Evolutionary conservation across 345 rosid species (phyloP).

Genomic region (Heritiera littoralis): DNA sequence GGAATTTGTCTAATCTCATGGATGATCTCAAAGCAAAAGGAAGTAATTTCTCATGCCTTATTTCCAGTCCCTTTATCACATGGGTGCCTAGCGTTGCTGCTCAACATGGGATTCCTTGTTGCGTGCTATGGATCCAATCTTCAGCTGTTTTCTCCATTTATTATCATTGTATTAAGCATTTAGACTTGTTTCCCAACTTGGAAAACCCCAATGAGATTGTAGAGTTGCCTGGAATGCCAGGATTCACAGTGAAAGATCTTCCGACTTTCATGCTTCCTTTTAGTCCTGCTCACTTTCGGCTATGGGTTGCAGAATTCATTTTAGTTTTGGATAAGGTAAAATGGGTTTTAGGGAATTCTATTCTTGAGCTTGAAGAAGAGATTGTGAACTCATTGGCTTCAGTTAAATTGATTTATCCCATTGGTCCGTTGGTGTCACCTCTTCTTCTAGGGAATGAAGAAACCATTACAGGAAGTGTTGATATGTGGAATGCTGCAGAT

Average conservation of each 20-base stretch:
- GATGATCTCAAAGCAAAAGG: conserved; percentile 12
- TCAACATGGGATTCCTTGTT: conserved; percentile 45
- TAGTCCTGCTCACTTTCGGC: conserved; percentile 7
- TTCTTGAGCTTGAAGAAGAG: conserved; percentile 51
- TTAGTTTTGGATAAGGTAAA: conserved; percentile 39
- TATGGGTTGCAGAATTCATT: conserved; percentile 24
- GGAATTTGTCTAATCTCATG: conserved; percentile 41
- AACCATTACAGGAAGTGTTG: conserved; percentile 22
- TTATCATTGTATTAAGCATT: conserved; percentile 41
- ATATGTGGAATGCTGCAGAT: conserved; percentile 39
- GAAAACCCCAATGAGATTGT: conserved; percentile 28
- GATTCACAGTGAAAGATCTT: conserved; percentile 43
- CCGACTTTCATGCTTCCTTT: conserved; percentile 49
- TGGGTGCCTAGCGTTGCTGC: conserved; percentile 52
- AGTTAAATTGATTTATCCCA: conserved; percentile 34
- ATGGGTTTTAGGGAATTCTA: conserved; percentile 57
- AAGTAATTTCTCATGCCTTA: conserved; percentile 34
- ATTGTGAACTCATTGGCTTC: conserved; percentile 32
- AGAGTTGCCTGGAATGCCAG: conserved; percentile 45
- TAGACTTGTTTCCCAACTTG: conserved; percentile 34
- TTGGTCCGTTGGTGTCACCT: conserved; percentile 67
- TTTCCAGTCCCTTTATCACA: conserved; percentile 48
- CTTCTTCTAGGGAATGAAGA: conserved; percentile 34
- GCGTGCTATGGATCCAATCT: conserved; percentile 63
- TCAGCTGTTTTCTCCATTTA: conserved; percentile 44